These are phyloP conservation scores for Passalora sequoiae DNA, from an alignment of 2,329 filamentous ascomycete genomes.

Conservation along the genomic window DNA sequence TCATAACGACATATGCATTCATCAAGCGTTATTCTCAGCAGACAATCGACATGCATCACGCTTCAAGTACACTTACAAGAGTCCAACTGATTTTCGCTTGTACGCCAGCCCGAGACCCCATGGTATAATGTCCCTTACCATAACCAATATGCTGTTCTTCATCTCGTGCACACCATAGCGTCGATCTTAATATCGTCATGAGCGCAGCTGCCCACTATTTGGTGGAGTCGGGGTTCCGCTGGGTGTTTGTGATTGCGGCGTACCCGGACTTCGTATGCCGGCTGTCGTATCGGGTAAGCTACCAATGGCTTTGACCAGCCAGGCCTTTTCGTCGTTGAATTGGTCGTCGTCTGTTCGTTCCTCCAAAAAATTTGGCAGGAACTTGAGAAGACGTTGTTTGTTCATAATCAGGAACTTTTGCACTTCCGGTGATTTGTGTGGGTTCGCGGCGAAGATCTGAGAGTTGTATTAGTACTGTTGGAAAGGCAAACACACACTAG, in stretches of 20 bases:
- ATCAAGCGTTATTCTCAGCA: background rate
- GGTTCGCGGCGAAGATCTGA: conserved; percentile 92
- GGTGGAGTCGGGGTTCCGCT: background rate
- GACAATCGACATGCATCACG: background rate
- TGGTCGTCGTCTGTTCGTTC: conserved; percentile 96
- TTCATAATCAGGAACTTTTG: conserved; percentile 97
- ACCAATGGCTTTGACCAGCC: conserved; percentile 85
- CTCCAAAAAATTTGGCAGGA: conserved; percentile 85
- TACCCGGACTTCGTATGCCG: conserved; percentile 15
- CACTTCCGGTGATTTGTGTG: conserved; percentile 93
- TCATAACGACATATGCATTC: background rate
- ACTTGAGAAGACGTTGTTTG: conserved; percentile 80
- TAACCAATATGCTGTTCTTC: too few species aligned
- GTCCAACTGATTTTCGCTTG: too few species aligned
- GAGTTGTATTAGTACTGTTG: conserved; percentile 14
- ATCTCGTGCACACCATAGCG: too few species aligned
- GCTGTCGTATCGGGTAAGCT: conserved; percentile 33
- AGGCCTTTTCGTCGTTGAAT: conserved; percentile 96
- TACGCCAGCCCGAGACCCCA: too few species aligned
- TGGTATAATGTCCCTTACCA: too few species aligned
- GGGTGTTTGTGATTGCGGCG: conserved; percentile 1
- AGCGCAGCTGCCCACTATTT: conserved; percentile 3
- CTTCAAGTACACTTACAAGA: background rate
- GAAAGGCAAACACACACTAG: too few species aligned
- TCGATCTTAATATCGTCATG: conserved; percentile 4